Evolutionary conservation across 2,329 filamentous ascomycete species (phyloP), one percentile per base, ranked within the genome.

Genomic region (Colletotrichum lini): DNA sequence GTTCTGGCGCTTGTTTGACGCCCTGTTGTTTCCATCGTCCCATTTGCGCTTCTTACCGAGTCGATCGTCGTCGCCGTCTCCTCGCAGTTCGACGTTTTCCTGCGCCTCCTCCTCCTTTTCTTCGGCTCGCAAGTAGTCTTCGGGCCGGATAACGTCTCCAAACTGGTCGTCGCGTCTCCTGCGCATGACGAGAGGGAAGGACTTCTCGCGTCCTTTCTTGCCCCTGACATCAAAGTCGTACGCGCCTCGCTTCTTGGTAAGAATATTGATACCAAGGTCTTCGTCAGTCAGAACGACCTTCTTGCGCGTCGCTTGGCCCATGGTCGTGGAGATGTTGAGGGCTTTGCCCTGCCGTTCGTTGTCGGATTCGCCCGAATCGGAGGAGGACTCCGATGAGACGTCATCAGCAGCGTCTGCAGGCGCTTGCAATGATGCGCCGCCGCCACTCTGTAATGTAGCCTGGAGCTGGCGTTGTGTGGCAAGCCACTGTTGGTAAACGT

Each of bases 11-110:
- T 94, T 95, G 75, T 86, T 89, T 30, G 82, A 77, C 13, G 85
- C 85, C 2, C 70, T 69, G 23, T 68, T 73, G 30, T 74, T 77
- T 45, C 80, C 83, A 72, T 97, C 94, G 74, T 96, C 94, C 94
- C 96, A 98, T 81, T 94, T 97, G 72, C 96, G 90, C 83, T 99
- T 99, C 84, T 96, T 95, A 21, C 96, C 96, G 23, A 98, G 87
- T 56, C 89, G 89, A 62, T 90, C 89, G 74, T 92, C 86, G 42
- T 83, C 82, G 38, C 86, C 85, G 15, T 81, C 82, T 70, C 87
- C 86, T 16, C 84, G 85, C 18, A 82, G 77, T 44, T 87, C 85
- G 23, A 84, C 85, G 67, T 89, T 84, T 59, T 92, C 90, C 62
- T 92, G 89, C 15, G 89, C 90, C 50, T 94, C 92, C 21, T 90